Percentiles rank a stretch among this genome's conserved stretches.
Evolutionary conservation across 1,284 basidiomycete species (phyloP).

Genomic region (Cryptococcus maquisensis): DNA sequence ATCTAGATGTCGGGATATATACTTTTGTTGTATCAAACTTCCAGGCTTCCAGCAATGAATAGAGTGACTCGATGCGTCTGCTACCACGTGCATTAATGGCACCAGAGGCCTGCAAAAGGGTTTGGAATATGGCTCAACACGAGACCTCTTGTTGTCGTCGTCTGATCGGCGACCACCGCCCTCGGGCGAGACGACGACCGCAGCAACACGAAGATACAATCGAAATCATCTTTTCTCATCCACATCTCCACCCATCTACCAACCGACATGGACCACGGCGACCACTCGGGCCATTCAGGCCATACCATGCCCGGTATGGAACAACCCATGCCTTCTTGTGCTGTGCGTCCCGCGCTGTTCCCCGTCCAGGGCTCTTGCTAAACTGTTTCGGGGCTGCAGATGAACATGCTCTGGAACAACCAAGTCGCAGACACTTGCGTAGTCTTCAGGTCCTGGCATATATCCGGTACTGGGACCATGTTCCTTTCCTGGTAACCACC

Average conservation of each 20-base stretch:
- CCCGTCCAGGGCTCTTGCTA: not conserved
- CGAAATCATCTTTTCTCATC: too few relatives aligned
- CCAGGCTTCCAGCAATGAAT: not conserved
- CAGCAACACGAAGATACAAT: too few relatives aligned
- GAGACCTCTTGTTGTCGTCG: too few relatives aligned
- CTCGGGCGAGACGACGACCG: too few relatives aligned
- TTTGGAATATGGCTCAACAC: too few relatives aligned
- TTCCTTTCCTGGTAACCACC: slow-evolving; percentile 43
- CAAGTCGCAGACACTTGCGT: slow-evolving; percentile 44
- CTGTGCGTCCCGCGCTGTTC: slow-evolving; percentile 11
- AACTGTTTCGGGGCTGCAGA: slow-evolving; percentile 24
- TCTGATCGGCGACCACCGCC: too few relatives aligned
- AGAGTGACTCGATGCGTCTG: not conserved
- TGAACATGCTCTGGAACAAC: slow-evolving; percentile 51
- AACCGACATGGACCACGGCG: slow-evolving; percentile 17
- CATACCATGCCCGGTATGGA: slow-evolving; percentile 15
- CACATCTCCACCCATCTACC: not conserved
- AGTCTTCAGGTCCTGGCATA: slow-evolving; percentile 46
- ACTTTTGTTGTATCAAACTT: not conserved
- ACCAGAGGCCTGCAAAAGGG: too few relatives aligned
- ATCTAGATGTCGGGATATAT: not conserved
- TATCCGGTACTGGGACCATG: slow-evolving; percentile 38
- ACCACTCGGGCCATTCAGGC: slow-evolving; percentile 19
- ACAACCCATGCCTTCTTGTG: slow-evolving; percentile 13
- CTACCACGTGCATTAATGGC: not conserved